Percentiles rank a stretch among this genome's conserved stretches.
Evolutionary conservation across 2,329 filamentous ascomycete genomes (phyloP).

Genomic region (Cordyceps fumosorosea): DNA sequence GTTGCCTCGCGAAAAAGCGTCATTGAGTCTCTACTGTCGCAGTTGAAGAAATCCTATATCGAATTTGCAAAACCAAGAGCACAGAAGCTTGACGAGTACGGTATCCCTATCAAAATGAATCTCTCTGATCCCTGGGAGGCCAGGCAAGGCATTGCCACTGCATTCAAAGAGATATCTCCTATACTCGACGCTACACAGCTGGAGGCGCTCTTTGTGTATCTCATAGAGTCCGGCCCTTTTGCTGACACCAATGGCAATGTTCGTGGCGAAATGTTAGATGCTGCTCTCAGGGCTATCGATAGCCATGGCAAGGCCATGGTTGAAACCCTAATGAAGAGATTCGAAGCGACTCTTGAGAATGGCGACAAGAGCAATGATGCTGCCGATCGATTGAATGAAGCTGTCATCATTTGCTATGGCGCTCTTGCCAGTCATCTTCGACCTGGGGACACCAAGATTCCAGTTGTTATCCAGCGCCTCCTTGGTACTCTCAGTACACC

Average conservation of each 20-base stretch:
- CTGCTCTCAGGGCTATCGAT: conserved; percentile 74
- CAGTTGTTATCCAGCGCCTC: conserved; percentile 79
- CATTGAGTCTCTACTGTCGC: conserved; percentile 55
- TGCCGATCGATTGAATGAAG: conserved; percentile 88
- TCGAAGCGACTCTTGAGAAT: conserved; percentile 80
- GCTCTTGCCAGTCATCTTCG: conserved; percentile 84
- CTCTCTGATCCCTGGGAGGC: conserved; percentile 85
- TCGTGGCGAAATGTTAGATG: conserved; percentile 84
- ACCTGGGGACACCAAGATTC: conserved; percentile 77
- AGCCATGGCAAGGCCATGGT: conserved; percentile 75
- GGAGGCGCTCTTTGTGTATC: conserved; percentile 72
- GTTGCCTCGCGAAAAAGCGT: conserved; percentile 53
- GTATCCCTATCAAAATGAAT: conserved; percentile 88
- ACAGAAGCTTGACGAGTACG: conserved; percentile 83
- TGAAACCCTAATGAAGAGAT: conserved; percentile 84
- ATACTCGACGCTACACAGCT: conserved; percentile 63
- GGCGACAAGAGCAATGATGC: conserved; percentile 75
- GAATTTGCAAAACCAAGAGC: conserved; percentile 76
- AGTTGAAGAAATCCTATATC: conserved; percentile 64
- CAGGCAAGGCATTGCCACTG: conserved; percentile 79
- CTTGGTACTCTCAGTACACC: conserved; percentile 86
- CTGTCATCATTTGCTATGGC: conserved; percentile 95
- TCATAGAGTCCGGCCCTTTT: conserved; percentile 82
- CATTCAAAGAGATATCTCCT: conserved; percentile 74
- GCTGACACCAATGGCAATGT: conserved; percentile 74